Percentiles rank a stretch among this genome's conserved stretches.
Evolutionary conservation across 495 filamentous ascomycete genomes (phyloP).

Genomic region (Penicillium diatomitis): DNA sequence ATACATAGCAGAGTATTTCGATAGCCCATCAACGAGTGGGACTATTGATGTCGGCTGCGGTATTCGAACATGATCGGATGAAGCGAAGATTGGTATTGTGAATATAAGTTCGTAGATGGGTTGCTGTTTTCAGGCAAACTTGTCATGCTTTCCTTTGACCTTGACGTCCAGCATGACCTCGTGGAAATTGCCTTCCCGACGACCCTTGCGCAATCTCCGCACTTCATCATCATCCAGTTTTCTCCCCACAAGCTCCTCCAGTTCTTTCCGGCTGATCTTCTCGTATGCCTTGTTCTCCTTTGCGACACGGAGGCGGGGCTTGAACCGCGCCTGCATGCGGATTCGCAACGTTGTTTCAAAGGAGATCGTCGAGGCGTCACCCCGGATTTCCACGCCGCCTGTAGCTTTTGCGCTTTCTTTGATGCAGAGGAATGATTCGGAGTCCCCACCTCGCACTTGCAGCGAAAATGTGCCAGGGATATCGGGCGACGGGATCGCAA

Average conservation of each 20-base stretch:
- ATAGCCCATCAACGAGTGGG: no score
- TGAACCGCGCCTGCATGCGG: constrained; percentile 91
- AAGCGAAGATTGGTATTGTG: no score
- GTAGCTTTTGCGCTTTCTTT: constrained; percentile 33
- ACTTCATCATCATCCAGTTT: constrained; percentile 79
- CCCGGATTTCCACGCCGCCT: constrained; percentile 53
- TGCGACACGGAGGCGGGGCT: constrained; percentile 65
- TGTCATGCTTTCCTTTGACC: constrained; percentile 95
- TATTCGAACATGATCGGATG: no score
- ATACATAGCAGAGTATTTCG: no score
- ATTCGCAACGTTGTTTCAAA: constrained; percentile 74
- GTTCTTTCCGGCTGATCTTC: constrained; percentile 78
- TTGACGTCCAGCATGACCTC: constrained; percentile 81
- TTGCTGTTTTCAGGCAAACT: constrained; percentile 65
- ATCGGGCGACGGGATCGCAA: constrained; percentile 53
- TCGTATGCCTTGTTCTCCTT: constrained; percentile 74
- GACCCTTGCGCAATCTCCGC: constrained; percentile 67
- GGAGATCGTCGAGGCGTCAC: constrained; percentile 61
- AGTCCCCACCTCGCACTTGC: constrained; percentile 47
- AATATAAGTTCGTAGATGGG: no score
- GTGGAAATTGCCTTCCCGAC: constrained; percentile 79
- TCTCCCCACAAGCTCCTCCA: constrained; percentile 74
- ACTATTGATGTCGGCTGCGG: no score
- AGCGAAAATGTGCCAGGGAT: constrained; percentile 58
- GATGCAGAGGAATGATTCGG: constrained; percentile 45